Evolutionary conservation across 495 filamentous ascomycete species (phyloP).

Genomic region (Apodospora peruviana): DNA sequence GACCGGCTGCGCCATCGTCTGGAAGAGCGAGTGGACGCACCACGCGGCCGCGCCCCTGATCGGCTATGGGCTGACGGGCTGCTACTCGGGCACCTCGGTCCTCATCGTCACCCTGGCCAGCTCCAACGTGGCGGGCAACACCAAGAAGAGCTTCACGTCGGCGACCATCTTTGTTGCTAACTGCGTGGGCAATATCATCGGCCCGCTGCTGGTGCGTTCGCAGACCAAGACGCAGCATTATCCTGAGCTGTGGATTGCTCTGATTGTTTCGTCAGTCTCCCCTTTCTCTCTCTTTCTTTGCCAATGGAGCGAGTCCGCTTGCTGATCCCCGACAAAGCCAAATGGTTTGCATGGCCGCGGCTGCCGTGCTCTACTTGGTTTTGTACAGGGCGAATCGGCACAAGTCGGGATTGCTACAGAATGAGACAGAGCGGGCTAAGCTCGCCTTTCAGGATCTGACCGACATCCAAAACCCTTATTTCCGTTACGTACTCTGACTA

Average conservation of each 20-base stretch:
- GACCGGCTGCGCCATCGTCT: slow-evolving; percentile 68
- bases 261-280: slow-evolving; percentile 63
- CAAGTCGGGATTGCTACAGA: slow-evolving; percentile 37
- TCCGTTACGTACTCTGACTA: slow-evolving; percentile 64
- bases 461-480: slow-evolving; percentile 70
- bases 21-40: slow-evolving; percentile 62
- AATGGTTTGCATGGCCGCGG: slow-evolving; percentile 57
- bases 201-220: slow-evolving; percentile 62
- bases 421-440: slow-evolving; percentile 58
- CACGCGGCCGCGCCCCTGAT: slow-evolving; percentile 58
- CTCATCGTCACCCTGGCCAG: slow-evolving; percentile 63
- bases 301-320: not conserved
- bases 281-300: no score
- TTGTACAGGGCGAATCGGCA: slow-evolving; percentile 52
- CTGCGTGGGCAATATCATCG: slow-evolving; percentile 65
- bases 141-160: slow-evolving; percentile 71
- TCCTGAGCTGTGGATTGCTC: slow-evolving; percentile 61
- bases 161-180: slow-evolving; percentile 70
- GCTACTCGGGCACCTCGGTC: slow-evolving; percentile 57
- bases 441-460: slow-evolving; percentile 69
- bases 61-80: slow-evolving; percentile 68
- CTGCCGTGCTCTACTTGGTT: slow-evolving; percentile 50
- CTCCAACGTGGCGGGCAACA: slow-evolving; percentile 69
- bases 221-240: slow-evolving; percentile 59
- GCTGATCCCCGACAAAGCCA: slow-evolving; percentile 55